Evolutionary conservation across 164 flowering plant genomes (phyloP), one percentile per base, ranked within the genome.

Genomic region (Chimonanthus salicifolius): DNA sequence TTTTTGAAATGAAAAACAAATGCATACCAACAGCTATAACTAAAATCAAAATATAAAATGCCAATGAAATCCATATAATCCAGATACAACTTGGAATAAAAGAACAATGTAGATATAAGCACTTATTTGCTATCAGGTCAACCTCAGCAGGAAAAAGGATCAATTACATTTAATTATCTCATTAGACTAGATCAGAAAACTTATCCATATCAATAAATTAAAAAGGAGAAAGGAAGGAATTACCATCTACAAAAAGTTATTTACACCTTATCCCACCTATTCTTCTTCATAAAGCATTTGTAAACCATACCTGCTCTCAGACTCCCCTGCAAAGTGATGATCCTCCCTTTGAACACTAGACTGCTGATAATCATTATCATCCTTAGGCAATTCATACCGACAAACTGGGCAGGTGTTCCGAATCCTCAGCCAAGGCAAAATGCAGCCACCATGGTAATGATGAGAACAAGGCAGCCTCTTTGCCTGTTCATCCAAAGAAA

Each of bases 341-440:
- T 21, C 71, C 43, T 44, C 69, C 65, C 80, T 72, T 75, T 70
- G 74, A 4, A 62, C 69, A 46, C 70, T 83, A 80, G 80, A 78
- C 73, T 67, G 82, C 79, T 89, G 93, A 74, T 91, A 85, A 58
- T 83, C 93, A 6, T 84, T 78, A 85, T 90, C 95, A 80, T 90
- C 95, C 0, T 91, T 92, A 7, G 94, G 94, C 81, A 92, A 80
- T 78, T 92, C 92, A 72, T 77, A 82, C 64, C 97, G 85, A 78
- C 98, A 94, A 76, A 92, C 90, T 3, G 97, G 98, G 70, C 97
- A 94, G 0, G 96, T 88, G 69, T 87, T 92, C 66, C 94, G 79
- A n/a, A 88, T 87, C 10, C 68, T 70, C 68, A 94, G 76, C 97
- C 98, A 94, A 11, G 96, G 97, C 62, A 87, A 64, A 74, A 94